phyloP scores from a whole-genome alignment of 1,284 basidiomycete species.

The Heterobasidion occidentale region DNA sequence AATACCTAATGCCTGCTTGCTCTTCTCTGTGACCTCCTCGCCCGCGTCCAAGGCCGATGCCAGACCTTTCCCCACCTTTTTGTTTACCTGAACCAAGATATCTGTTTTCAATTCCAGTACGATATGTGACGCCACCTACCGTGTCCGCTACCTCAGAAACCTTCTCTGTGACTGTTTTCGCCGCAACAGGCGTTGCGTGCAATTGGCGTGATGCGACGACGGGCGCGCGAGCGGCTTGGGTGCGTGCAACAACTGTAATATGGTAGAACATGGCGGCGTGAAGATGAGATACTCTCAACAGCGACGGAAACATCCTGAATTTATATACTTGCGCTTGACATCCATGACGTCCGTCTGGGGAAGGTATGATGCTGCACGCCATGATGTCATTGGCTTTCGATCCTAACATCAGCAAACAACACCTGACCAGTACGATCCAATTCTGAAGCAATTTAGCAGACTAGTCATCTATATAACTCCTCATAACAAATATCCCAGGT shows the following conservation, averaged over 20 bases:
- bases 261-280: conserved; percentile 3
- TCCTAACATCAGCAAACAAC: neutral
- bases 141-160: conserved; percentile 53
- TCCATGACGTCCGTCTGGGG: neutral
- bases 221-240: neutral
- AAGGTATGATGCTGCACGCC: neutral
- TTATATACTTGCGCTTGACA: neutral
- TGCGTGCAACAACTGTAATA: conserved; percentile 9
- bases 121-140: conserved; percentile 25
- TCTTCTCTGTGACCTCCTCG: conserved; percentile 44
- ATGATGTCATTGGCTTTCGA: neutral
- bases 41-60: conserved; percentile 60
- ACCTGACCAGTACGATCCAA: too few relatives aligned
- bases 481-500: too few relatives aligned
- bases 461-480: too few relatives aligned
- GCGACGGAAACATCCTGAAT: conserved; percentile 3
- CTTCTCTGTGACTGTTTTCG: conserved; percentile 52
- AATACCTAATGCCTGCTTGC: conserved; percentile 49
- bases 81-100: conserved; percentile 42
- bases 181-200: conserved; percentile 37
- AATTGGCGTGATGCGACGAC: conserved; percentile 25
- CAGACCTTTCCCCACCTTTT: conserved; percentile 48
- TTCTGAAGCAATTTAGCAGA: too few relatives aligned
- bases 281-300: neutral
- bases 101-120: neutral